These are phyloP conservation scores for Alternaria sp. DNA, from an alignment of 2,329 filamentous ascomycete genomes.

Conservation along the genomic window DNA sequence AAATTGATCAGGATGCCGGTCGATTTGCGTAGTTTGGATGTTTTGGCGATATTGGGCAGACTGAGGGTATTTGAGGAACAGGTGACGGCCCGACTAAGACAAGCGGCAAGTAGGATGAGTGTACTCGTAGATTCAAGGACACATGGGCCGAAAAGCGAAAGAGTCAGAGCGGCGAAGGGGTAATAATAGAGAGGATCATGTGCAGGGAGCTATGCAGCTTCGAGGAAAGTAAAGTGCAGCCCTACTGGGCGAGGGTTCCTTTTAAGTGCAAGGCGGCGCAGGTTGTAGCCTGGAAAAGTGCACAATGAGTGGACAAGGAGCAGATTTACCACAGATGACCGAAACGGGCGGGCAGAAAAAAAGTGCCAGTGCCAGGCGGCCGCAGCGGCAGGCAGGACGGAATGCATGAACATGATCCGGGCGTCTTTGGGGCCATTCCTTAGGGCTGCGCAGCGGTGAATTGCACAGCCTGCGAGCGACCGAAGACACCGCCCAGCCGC, in stretches of 20 bases:
- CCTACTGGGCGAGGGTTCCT: conserved; percentile 29
- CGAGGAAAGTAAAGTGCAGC: conserved; percentile 27
- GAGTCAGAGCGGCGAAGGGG: conserved; percentile 33
- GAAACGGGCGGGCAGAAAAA: conserved; percentile 19
- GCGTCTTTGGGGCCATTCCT: conserved; percentile 29
- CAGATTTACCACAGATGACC: conserved; percentile 19
- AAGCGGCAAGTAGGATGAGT: conserved; percentile 26
- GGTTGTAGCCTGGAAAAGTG: conserved; percentile 44
- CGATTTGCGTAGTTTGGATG: neutral
- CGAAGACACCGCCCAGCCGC: conserved; percentile 25
- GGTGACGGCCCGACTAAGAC: conserved; percentile 38
- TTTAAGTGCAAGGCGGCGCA: conserved; percentile 36
- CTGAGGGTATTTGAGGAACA: conserved; percentile 22
- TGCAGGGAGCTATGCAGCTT: conserved; percentile 32
- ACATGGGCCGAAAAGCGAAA: conserved; percentile 21
- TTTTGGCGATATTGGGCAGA: conserved; percentile 3
- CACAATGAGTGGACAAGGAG: conserved; percentile 28
- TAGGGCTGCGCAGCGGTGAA: conserved; percentile 33
- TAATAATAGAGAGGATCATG: conserved; percentile 29
- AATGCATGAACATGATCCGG: conserved; percentile 32
- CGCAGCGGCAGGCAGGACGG: conserved; percentile 27
- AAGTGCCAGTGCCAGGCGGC: conserved; percentile 33
- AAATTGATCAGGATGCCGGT: neutral
- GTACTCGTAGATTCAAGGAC: conserved; percentile 21
- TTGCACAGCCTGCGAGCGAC: conserved; percentile 41